phyloP scores from a whole-genome alignment of 768 basidiomycete species.

The Trametes villosa region DNA sequence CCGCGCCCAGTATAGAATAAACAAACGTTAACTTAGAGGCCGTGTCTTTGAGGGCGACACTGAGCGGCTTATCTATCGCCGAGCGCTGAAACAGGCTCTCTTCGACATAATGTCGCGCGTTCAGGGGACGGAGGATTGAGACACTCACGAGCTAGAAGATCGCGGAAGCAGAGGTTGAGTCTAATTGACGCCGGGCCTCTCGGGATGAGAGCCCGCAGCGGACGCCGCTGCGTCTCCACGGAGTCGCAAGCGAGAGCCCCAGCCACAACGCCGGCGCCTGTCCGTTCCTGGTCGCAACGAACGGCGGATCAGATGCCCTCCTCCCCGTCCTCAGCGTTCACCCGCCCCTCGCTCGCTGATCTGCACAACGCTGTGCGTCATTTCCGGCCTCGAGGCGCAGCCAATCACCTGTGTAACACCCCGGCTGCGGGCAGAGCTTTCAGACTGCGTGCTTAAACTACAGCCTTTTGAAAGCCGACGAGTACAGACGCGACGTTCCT shows the following conservation, averaged over 20 bases:
- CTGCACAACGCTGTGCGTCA: background rate
- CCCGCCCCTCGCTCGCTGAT: background rate
- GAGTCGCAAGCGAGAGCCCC: too few relatives aligned
- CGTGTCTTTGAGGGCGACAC: background rate
- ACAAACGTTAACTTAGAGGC: slow-evolving; percentile 4
- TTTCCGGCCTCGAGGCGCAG: background rate
- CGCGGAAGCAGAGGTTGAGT: too few relatives aligned
- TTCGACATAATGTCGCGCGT: background rate
- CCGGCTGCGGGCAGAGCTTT: background rate
- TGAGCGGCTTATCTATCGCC: background rate
- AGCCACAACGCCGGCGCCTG: slow-evolving; percentile 22
- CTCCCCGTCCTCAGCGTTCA: background rate
- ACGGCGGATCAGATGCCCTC: slow-evolving; percentile 7
- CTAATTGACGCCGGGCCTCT: too few relatives aligned
- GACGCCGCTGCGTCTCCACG: too few relatives aligned
- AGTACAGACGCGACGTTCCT: slow-evolving; percentile 35
- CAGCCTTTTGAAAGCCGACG: slow-evolving; percentile 26
- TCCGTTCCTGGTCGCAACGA: slow-evolving; percentile 5
- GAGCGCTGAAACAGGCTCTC: slow-evolving; percentile 1
- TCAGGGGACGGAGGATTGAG: too few relatives aligned
- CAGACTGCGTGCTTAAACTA: background rate
- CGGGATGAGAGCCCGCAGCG: too few relatives aligned
- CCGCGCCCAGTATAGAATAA: background rate
- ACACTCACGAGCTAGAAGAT: too few relatives aligned
- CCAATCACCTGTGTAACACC: background rate